phyloP scores from a whole-genome alignment of 2,329 filamentous ascomycete species.

The Berkeleyomyces basicola region DNA sequence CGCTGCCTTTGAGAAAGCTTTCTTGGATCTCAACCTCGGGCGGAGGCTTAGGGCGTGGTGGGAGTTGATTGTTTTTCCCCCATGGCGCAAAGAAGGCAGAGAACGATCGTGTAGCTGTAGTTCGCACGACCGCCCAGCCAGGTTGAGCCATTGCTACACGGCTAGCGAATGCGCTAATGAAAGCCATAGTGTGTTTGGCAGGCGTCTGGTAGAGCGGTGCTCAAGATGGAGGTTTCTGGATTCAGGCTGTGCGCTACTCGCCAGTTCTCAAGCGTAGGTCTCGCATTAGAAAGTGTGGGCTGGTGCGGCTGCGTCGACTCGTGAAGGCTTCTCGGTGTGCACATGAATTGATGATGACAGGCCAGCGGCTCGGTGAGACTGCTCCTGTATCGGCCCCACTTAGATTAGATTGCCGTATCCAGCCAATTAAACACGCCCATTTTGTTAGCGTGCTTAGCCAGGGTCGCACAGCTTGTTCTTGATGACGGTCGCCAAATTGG shows the following conservation, averaged over 20 bases:
- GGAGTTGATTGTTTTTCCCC: slow-evolving; percentile 40
- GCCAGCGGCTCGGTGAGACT: background rate
- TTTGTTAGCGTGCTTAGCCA: too few relatives aligned
- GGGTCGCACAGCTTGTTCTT: too few relatives aligned
- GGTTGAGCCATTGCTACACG: background rate
- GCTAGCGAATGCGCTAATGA: background rate
- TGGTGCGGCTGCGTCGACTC: background rate
- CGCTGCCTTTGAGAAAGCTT: slow-evolving; percentile 75
- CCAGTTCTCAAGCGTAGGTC: background rate
- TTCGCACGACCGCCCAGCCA: slow-evolving; percentile 11
- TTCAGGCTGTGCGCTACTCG: background rate
- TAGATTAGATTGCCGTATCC: background rate
- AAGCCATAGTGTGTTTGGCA: background rate
- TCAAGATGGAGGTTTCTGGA: background rate
- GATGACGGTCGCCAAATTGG: too few relatives aligned
- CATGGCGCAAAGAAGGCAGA: background rate
- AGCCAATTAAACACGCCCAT: background rate
- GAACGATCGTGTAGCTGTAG: slow-evolving; percentile 9
- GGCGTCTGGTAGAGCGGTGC: background rate
- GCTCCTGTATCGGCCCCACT: background rate
- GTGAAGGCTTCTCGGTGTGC: background rate
- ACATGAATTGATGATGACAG: background rate
- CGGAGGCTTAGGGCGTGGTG: slow-evolving; percentile 56
- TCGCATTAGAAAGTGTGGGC: background rate
- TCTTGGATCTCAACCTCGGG: slow-evolving; percentile 68